These are phyloP conservation scores for Aspergillus hancockii DNA, from an alignment of 495 filamentous ascomycete species.

Conservation along the genomic window DNA sequence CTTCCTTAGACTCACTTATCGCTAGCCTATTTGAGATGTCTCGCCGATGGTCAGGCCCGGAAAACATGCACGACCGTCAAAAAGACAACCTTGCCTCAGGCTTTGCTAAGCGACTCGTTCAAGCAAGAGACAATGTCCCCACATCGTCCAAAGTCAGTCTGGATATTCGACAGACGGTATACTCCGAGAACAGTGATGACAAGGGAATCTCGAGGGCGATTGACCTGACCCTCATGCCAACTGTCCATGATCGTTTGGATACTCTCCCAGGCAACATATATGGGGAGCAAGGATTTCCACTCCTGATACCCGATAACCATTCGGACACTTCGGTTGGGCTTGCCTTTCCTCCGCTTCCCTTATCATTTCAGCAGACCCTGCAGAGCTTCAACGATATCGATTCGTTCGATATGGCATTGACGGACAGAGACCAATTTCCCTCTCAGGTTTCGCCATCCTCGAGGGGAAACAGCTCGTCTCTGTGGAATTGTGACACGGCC, in stretches of 20 bases:
- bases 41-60: constrained; percentile 29
- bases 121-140: constrained; percentile 26
- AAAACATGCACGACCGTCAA: constrained; percentile 5
- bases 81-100: constrained; percentile 33
- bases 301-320: neutral
- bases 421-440: neutral
- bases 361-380: constrained; percentile 32
- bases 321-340: constrained; percentile 23
- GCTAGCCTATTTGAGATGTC: constrained; percentile 34
- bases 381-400: constrained; percentile 7
- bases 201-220: neutral
- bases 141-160: constrained; percentile 18
- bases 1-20: constrained; percentile 27
- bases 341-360: constrained; percentile 38
- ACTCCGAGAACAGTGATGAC: constrained; percentile 29
- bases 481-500: neutral
- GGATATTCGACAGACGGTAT: constrained; percentile 38
- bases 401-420: constrained; percentile 2
- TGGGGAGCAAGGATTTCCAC: neutral
- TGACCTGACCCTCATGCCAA: neutral
- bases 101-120: constrained; percentile 32
- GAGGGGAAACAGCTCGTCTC: no score
- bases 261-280: neutral
- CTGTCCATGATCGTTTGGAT: neutral
- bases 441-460: neutral